Base-by-base conservation (phyloP, 2,329 filamentous ascomycete genomes). In the Monosporascus sp. region DNA sequence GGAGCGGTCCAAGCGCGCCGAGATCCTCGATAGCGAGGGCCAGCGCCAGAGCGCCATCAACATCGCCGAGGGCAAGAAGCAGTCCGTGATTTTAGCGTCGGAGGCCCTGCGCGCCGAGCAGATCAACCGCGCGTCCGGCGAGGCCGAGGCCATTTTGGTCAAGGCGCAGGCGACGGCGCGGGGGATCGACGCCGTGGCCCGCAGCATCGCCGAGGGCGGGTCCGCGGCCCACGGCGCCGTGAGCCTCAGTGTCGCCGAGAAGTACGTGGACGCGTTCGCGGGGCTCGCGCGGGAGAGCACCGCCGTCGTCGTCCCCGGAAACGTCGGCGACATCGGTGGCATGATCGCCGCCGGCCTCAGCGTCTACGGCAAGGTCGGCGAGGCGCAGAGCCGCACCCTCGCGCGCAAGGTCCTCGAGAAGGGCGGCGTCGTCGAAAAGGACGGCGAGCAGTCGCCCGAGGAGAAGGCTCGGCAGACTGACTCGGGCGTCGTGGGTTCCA, bases 11-110 rank as follows among this genome's bases (percentile, higher is more conserved):
- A 99, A 99, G 81, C 88, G 94, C 59, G 94, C 94, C 52, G 94
- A 99, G 75, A 99, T 99, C 64, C 80, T 99, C 47, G 94, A 99
- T 54, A 96, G 90, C 0, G 94, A 99, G 69, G 94, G 94, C 73
- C 94, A 99, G 74, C 82, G 94, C 58, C 94, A 99, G 75, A 93
- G 87, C 65, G 94, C 94, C 39, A 99, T 99, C 81, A 99, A 99
- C 72, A 97, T 99, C 61, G 94, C 94, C 52, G 94, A 99, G 77
- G 94, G 94, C 70, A 85, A 87, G 72, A 99, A 99, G 78, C 94
- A 97, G 79, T 91, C 87, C 62, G 93, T 97, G 22, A 99, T 99
- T 63, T 80, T 99, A 24, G 94, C 94, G 0, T 97, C 91, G 8
- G 94, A 99, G 74, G 94, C 94, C 17, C 67, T 96, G 73, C 85